Base-by-base conservation (phyloP, 345 rosid genomes). In the Erysimum cheiranthoides region DNA sequence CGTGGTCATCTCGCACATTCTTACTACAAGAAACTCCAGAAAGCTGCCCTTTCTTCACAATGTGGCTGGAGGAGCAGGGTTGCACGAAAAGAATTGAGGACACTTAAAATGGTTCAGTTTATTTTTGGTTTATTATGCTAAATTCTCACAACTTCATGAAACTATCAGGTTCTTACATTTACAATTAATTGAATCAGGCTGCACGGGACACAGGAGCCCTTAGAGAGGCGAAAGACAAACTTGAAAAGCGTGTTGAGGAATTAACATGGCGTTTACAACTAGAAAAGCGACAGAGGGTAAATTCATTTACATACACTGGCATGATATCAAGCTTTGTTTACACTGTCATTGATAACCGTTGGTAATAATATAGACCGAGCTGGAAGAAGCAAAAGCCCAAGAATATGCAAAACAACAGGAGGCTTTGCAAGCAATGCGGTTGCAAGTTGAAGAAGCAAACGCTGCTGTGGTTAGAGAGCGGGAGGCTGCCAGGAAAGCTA, bases 11-110 rank as follows among this genome's bases (percentile, higher is more conserved):
- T 79, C 25, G 89, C 91, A 52, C 85, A 71, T 69, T 83, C 94
- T 70, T 95, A 92, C 83, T 90, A 92, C 79, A 90, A 80, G 90
- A 89, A 81, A 72, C 99, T 92, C 77, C 89, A 85, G 72, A 92
- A 83, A 82, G 97, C 99, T 74, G 90, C 85, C 45, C 73, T 92
- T 75, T 73, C 78, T 79, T 49, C 93, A 67, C 99, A 95, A 82
- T 95, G 99, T 85, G 96, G 97, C 62, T 95, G 99, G 99, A 89
- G 99, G 85, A 68, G 88, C 80, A 90, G 99, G 73, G 89, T 95
- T 74, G 99, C 99, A 60, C 83, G 98, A 68, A 88, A 81, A 82
- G 98, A 95, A 85, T 89, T 95, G 57, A 81, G 98, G 80, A 83
- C 66, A 58, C 98, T 95, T 45, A 95, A 93, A 76, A 95, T 95